These are phyloP conservation scores for Sisymbrium altissimum DNA, from an alignment of 345 rosid species.

Conservation along the genomic window DNA sequence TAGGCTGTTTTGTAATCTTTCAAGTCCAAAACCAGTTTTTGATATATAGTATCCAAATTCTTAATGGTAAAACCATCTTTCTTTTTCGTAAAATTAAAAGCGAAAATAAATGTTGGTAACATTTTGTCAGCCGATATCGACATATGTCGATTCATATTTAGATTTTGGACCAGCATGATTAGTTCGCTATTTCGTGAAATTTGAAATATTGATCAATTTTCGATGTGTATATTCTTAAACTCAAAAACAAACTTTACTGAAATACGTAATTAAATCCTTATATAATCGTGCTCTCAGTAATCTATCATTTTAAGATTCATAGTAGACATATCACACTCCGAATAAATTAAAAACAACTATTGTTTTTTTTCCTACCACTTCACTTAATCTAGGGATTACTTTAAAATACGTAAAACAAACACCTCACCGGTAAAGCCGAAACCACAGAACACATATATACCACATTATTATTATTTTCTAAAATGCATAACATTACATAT, in stretches of 20 bases:
- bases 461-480: neutral
- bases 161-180: neutral
- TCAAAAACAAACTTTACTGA: neutral
- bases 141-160: neutral
- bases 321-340: neutral
- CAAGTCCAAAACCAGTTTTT: neutral
- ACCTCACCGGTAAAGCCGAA: neutral
- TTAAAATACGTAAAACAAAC: neutral
- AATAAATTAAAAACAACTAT: neutral
- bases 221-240: neutral
- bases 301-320: neutral
- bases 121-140: neutral
- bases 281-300: neutral
- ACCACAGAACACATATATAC: neutral
- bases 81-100: neutral
- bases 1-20: neutral
- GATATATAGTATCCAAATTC: neutral
- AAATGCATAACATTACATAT: neutral
- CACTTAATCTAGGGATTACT: neutral
- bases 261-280: neutral
- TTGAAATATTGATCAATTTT: neutral
- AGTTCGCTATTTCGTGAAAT: neutral
- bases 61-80: neutral
- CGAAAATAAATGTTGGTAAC: neutral
- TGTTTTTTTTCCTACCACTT: neutral